A percentile compares a stretch with the other conserved stretches of the same genome.
Conservation (phyloP, 805 yeast genomes). For the Tetrapisispora taiwanensis region DNA sequence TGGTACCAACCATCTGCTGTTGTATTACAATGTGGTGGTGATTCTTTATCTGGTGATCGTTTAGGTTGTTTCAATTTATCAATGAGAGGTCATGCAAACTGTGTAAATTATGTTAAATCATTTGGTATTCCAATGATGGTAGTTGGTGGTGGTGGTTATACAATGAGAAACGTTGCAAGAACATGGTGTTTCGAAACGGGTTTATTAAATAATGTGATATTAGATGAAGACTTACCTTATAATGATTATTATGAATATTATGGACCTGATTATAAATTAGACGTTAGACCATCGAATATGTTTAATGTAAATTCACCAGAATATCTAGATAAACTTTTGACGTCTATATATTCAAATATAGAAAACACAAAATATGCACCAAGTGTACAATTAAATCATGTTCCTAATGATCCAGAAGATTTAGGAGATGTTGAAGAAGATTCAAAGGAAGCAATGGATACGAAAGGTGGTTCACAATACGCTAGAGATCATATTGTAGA, state of each 20-base stretch:
- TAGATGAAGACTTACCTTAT: slow-evolving; percentile 69
- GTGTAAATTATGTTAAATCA: slow-evolving; percentile 80
- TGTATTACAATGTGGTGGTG: slow-evolving; percentile 96
- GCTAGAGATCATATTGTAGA: slow-evolving; percentile 69
- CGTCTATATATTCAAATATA: slow-evolving; percentile 65
- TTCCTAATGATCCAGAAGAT: slow-evolving; percentile 83
- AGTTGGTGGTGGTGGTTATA: slow-evolving; percentile 96
- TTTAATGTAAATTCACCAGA: slow-evolving; percentile 92
- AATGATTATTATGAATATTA: slow-evolving; percentile 95
- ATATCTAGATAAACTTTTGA: slow-evolving; percentile 72
- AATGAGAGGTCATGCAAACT: slow-evolving; percentile 90
- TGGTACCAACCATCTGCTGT: slow-evolving; percentile 90
- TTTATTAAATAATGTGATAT: slow-evolving; percentile 55
- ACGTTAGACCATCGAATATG: slow-evolving; percentile 93
- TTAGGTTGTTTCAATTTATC: slow-evolving; percentile 89
- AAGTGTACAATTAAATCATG: slow-evolving; percentile 86
- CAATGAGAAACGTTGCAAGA: slow-evolving; percentile 89
- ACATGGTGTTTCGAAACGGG: slow-evolving; percentile 95
- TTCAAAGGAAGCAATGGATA: slow-evolving; percentile 64
- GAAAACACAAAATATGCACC: slow-evolving; percentile 94
- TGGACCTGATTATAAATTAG: slow-evolving; percentile 93
- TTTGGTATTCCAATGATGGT: slow-evolving; percentile 87
- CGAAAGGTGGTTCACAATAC: slow-evolving; percentile 81
- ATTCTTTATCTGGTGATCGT: slow-evolving; percentile 85
- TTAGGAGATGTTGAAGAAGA: slow-evolving; percentile 84